These are phyloP conservation scores for Plasmopara halstedii DNA, from an alignment of 352 stramenopile species.

Conservation along the genomic window DNA sequence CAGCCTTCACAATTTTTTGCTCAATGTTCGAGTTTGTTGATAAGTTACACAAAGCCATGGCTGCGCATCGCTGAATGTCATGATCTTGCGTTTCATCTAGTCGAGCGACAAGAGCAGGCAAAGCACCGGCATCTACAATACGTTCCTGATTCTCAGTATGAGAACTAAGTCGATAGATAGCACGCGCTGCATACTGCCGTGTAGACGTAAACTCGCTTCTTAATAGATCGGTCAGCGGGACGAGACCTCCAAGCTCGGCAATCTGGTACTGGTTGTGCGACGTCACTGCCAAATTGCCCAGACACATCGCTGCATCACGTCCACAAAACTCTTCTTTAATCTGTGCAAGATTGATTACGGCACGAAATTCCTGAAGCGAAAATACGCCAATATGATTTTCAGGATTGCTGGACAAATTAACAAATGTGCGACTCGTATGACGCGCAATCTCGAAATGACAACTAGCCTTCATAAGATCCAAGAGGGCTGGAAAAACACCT, in stretches of 20 bases:
- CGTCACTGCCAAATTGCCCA: conserved; percentile 92
- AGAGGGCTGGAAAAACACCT: conserved; percentile 56
- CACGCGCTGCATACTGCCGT: conserved; percentile 75
- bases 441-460: conserved; percentile 75
- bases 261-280: conserved; percentile 88
- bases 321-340: conserved; percentile 81
- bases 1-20: conserved; percentile 71
- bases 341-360: conserved; percentile 60
- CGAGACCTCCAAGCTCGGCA: conserved; percentile 77
- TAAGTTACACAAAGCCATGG: conserved; percentile 86
- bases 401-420: conserved; percentile 87
- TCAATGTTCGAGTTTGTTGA: conserved; percentile 65
- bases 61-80: conserved; percentile 68
- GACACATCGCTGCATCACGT: conserved; percentile 86
- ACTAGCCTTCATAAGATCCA: conserved; percentile 52
- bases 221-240: conserved; percentile 75
- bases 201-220: conserved; percentile 56
- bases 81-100: conserved; percentile 30
- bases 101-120: conserved; percentile 66
- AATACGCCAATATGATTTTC: conserved; percentile 90
- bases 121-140: conserved; percentile 77
- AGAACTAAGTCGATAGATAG: conserved; percentile 86
- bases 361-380: conserved; percentile 60
- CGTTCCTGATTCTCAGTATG: conserved; percentile 81
- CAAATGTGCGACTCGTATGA: conserved; percentile 86